Conservation (phyloP, 805 yeast species). For the Wickerhamia fluorescens region DNA sequence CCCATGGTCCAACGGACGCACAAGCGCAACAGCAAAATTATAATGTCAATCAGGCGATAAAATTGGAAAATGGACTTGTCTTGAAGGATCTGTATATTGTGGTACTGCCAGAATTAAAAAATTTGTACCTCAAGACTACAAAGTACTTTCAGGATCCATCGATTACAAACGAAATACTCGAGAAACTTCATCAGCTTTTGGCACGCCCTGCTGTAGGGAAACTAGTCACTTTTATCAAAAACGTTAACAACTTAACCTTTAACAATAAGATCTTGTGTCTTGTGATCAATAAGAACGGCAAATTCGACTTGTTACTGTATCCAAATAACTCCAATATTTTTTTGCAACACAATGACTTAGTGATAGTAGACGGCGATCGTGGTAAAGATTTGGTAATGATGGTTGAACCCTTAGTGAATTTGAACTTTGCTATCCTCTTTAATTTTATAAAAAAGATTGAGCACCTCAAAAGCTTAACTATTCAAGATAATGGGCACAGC, state of each 20-base stretch:
- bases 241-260: constrained; percentile 34
- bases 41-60: constrained; percentile 19
- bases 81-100: constrained; percentile 49
- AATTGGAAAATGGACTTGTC: constrained; percentile 57
- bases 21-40: constrained; percentile 2
- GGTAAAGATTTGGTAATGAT: constrained; percentile 76
- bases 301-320: constrained; percentile 61
- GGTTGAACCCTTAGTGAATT: constrained; percentile 54
- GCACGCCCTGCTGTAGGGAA: constrained; percentile 20
- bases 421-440: constrained; percentile 62
- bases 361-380: constrained; percentile 77
- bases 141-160: constrained; percentile 44
- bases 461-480: constrained; percentile 49
- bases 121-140: constrained; percentile 40
- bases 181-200: constrained; percentile 20
- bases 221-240: constrained; percentile 31
- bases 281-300: constrained; percentile 56
- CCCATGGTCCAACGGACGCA: neutral
- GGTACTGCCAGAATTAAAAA: constrained; percentile 51
- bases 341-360: constrained; percentile 56
- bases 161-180: constrained; percentile 20
- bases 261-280: constrained; percentile 38
- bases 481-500: constrained; percentile 15
- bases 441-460: constrained; percentile 70
- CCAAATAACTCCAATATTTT: constrained; percentile 58